A percentile compares a stretch with the other conserved stretches of the same genome.
These are phyloP conservation scores for Kodamaea suecica DNA, from an alignment of 1,139 yeast species.

Conservation along the genomic window DNA sequence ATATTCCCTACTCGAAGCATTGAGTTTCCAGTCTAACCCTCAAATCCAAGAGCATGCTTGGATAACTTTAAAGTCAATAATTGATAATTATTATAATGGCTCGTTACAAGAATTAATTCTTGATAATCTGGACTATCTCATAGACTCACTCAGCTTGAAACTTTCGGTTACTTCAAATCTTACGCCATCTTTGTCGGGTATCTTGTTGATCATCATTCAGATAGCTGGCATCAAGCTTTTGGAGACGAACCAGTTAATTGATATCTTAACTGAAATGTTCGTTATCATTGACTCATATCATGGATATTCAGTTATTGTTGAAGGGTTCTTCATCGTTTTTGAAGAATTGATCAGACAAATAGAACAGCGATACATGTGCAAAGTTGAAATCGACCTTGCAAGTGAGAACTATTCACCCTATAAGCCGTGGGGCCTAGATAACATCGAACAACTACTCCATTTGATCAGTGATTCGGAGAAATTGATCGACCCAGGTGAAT, in stretches of 20 bases:
- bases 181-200: conserved; percentile 71
- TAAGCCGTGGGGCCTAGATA: conserved; percentile 56
- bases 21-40: conserved; percentile 29
- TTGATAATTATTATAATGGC: conserved; percentile 54
- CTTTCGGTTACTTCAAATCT: conserved; percentile 62
- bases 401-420: conserved; percentile 24
- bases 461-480: conserved; percentile 40
- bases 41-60: conserved; percentile 32
- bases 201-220: conserved; percentile 61
- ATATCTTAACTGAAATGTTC: conserved; percentile 70
- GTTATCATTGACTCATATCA: conserved; percentile 78
- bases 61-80: conserved; percentile 32
- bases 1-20: conserved; percentile 33
- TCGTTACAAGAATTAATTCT: conserved; percentile 54
- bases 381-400: conserved; percentile 13
- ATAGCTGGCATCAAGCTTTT: conserved; percentile 68
- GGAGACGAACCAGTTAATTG: conserved; percentile 55
- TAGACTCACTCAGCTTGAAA: conserved; percentile 70
- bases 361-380: conserved; percentile 31
- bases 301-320: conserved; percentile 69
- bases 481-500: conserved; percentile 30
- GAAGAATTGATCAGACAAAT: conserved; percentile 60
- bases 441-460: conserved; percentile 35
- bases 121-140: conserved; percentile 74
- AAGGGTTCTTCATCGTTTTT: conserved; percentile 73